Conservation (phyloP, 1,284 basidiomycete species). For the Uromyces viciae-fabae region DNA sequence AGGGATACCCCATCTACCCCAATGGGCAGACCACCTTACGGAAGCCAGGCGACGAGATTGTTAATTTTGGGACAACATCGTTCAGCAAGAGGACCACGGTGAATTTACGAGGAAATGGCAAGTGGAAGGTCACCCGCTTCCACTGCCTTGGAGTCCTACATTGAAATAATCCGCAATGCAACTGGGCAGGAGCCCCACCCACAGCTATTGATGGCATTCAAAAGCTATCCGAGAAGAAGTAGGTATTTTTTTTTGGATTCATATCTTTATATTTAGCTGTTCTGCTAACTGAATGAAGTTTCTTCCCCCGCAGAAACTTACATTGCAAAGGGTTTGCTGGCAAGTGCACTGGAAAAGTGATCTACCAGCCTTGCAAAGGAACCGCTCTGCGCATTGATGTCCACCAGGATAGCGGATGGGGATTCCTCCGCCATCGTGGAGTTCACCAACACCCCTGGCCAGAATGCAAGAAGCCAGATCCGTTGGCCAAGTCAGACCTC, state of each 20-base stretch:
- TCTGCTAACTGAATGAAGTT: no score
- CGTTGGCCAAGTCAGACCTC: not conserved
- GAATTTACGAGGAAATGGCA: not conserved
- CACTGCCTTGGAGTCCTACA: not conserved
- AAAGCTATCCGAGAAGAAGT: no score
- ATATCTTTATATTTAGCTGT: no score
- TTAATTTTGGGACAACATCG: not conserved
- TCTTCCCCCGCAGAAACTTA: no score
- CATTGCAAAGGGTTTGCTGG: not conserved
- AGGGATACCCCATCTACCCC: conserved; percentile 1
- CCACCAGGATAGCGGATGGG: not conserved
- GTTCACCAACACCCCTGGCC: conserved; percentile 6
- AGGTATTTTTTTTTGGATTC: no score
- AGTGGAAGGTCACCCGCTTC: not conserved
- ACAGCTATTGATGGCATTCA: no score
- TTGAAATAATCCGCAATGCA: no score
- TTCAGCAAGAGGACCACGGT: not conserved
- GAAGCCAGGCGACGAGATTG: not conserved
- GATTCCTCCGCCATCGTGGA: not conserved
- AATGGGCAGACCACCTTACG: not conserved
- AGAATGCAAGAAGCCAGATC: not conserved
- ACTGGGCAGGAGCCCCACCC: no score
- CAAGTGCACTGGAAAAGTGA: not conserved
- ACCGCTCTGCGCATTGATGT: not conserved
- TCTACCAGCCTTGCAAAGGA: not conserved